Conservation (phyloP, 495 filamentous ascomycete genomes). For the Penicillium subrubescens region DNA sequence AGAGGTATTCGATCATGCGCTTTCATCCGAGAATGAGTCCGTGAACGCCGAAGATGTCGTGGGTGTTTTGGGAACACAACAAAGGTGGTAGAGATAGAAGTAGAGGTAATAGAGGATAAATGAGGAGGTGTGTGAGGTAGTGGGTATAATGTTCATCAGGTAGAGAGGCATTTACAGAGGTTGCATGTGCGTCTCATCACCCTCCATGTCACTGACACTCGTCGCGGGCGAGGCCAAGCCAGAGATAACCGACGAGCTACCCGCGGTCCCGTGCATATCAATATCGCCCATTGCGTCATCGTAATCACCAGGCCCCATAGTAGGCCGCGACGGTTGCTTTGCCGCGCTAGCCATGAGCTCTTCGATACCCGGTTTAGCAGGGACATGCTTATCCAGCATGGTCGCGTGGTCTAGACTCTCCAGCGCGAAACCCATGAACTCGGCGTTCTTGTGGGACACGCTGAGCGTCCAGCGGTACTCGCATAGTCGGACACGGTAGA, state of each 20-base stretch:
- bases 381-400: slow-evolving; percentile 49
- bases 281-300: slow-evolving; percentile 29
- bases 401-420: slow-evolving; percentile 51
- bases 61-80: neutral
- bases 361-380: slow-evolving; percentile 50
- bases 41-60: slow-evolving; percentile 8
- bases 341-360: slow-evolving; percentile 48
- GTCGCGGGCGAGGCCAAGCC: slow-evolving; percentile 37
- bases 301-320: slow-evolving; percentile 11
- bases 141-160: neutral
- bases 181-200: slow-evolving; percentile 17
- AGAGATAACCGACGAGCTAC: slow-evolving; percentile 33
- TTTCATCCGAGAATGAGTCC: slow-evolving; percentile 11
- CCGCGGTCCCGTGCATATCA: slow-evolving; percentile 17
- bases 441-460: slow-evolving; percentile 79
- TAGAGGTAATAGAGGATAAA: neutral
- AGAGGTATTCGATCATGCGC: slow-evolving; percentile 17
- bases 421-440: slow-evolving; percentile 60
- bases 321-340: slow-evolving; percentile 30
- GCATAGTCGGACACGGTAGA: slow-evolving; percentile 80
- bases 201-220: slow-evolving; percentile 33
- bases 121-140: neutral
- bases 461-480: slow-evolving; percentile 95
- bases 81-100: neutral
- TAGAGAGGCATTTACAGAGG: neutral